Conservation (phyloP, 495 filamentous ascomycete genomes). For the Astrocystis sublimbata region DNA sequence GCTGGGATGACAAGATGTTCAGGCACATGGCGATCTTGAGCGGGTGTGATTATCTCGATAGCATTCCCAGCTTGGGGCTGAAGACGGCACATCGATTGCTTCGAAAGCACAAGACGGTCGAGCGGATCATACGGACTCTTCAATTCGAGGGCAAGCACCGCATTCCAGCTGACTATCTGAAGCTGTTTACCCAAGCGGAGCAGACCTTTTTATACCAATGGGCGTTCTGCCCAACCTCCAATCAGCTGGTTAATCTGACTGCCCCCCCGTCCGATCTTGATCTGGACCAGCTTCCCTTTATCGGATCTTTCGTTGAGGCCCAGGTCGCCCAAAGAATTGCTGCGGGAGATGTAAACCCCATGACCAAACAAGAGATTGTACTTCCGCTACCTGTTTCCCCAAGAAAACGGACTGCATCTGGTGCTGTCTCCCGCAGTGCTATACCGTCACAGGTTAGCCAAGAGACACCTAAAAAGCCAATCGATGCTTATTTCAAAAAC, state of each 20-base stretch:
- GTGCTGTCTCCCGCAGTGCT: slow-evolving; percentile 18
- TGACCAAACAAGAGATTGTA: slow-evolving; percentile 73
- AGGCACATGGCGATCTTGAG: slow-evolving; percentile 94
- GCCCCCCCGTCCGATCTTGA: slow-evolving; percentile 60
- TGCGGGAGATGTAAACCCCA: slow-evolving; percentile 83
- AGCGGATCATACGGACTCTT: slow-evolving; percentile 76
- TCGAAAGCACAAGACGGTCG: slow-evolving; percentile 83
- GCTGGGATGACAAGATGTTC: slow-evolving; percentile 91
- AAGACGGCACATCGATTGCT: slow-evolving; percentile 92
- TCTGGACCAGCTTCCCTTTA: slow-evolving; percentile 69
- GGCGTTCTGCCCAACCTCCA: slow-evolving; percentile 79
- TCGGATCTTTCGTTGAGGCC: slow-evolving; percentile 70
- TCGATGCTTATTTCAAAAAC: slow-evolving; percentile 73
- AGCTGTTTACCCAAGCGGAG: slow-evolving; percentile 80
- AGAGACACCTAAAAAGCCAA: slow-evolving; percentile 60
- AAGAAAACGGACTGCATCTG: slow-evolving; percentile 43
- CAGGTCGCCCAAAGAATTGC: slow-evolving; percentile 75
- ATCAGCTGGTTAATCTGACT: slow-evolving; percentile 71
- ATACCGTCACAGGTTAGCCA: slow-evolving; percentile 42
- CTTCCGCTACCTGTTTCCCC: slow-evolving; percentile 34
- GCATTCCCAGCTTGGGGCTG: slow-evolving; percentile 80
- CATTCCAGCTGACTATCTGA: slow-evolving; percentile 76
- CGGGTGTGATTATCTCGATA: slow-evolving; percentile 94
- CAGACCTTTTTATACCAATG: slow-evolving; percentile 91
- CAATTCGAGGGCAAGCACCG: slow-evolving; percentile 83